phyloP scores from a whole-genome alignment of 73 alveolate genomes.

The Stentor coeruleus region DNA sequence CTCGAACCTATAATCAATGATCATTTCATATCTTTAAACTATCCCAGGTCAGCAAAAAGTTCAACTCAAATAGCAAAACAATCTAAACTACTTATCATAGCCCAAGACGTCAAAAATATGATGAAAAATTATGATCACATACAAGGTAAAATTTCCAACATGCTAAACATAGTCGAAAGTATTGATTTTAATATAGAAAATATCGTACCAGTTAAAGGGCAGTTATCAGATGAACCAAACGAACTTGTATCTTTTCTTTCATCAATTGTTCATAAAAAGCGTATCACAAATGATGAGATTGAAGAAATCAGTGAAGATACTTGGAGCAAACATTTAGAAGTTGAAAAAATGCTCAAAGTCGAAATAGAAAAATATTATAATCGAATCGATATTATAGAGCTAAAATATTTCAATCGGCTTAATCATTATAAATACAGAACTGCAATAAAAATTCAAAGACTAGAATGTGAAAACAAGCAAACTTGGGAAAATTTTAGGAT shows the following conservation, averaged over 20 bases:
- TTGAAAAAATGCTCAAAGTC: neutral
- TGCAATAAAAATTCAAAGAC: neutral
- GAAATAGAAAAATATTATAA: neutral
- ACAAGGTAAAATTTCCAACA: neutral
- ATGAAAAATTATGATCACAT: neutral
- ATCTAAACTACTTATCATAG: neutral
- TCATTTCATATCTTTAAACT: neutral
- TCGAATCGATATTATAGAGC: neutral
- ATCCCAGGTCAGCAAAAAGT: neutral
- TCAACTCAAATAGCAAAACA: too few relatives aligned
- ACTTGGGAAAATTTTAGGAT: neutral
- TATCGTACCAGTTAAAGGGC: neutral
- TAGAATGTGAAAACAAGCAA: neutral
- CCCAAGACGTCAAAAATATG: neutral
- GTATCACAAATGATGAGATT: neutral
- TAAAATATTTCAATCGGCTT: too few relatives aligned
- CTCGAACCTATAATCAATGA: neutral
- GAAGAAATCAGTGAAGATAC: neutral
- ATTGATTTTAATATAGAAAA: neutral
- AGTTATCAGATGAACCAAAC: neutral
- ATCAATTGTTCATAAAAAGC: neutral
- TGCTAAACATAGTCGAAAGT: neutral
- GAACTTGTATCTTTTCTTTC: neutral
- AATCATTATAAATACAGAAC: neutral
- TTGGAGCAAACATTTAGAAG: conserved; percentile 5